Evolutionary conservation across 75 land plant species (phyloP), one percentile per base, ranked within the genome.

Genomic region (Pinus tabuliformis): DNA sequence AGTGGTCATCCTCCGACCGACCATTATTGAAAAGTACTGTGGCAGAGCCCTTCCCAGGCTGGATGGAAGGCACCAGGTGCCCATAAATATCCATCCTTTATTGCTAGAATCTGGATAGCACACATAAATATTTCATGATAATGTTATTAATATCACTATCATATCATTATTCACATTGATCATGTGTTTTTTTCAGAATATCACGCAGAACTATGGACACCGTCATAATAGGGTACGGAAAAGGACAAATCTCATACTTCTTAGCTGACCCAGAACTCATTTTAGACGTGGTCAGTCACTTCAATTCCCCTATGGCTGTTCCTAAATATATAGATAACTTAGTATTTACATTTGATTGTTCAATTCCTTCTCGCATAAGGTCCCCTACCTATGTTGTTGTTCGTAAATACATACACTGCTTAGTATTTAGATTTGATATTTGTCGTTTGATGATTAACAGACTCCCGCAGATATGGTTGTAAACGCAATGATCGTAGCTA

Each of bases 401-500:
- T 33, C 33, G 33, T 33, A 33, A 1, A 33, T 0, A 33, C 2
- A 2, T 28, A 24, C 2, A 62, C 3, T 24, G 24, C 12, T 62
- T 28, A 12, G 1, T 22, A 15, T 42, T 20, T 39, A 20, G 36
- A 8, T 28, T 70, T 7, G 37, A 30, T n/a, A 73, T 24, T 13
- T 0, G 1, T 65, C 7, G 16, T 26, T 24, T 13, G 7, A 58
- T n/a, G 18, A 65, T 33, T 8, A 20, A 52, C 81, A 91, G 93
- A 78, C 89, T 1, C 93, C 93, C 5, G 93, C 80, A 39, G 93
- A 91, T 61, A 84, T 91, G 91, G 93, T 89, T 13, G 91, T 79
- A 73, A 91, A 91, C 76, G 81, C 89, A 9, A 84, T 89, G 76
- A 64, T 91, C 36, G 91, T 76, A 24, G 74, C 84, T 22, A 82